Percentiles rank a stretch among this genome's conserved stretches.
Evolutionary conservation across 2,329 filamentous ascomycete genomes (phyloP).

Genomic region (Aspergillus aculeatus): DNA sequence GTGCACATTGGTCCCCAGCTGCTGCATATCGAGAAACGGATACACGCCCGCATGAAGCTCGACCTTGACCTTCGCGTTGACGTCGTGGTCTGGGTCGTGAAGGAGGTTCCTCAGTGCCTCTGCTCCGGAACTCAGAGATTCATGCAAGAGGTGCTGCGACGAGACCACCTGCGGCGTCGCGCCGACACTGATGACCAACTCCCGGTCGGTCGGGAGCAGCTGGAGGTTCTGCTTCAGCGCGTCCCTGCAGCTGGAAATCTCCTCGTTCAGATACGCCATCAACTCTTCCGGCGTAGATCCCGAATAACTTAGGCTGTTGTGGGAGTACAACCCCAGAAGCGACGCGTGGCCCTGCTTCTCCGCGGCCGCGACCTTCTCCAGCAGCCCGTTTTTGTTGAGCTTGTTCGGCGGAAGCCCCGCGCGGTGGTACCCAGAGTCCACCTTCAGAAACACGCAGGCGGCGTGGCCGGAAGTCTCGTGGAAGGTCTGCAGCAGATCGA

Average conservation of each 20-base stretch:
- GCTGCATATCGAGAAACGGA: constrained; percentile 73
- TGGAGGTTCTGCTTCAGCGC: constrained; percentile 25
- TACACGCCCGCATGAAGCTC: constrained; percentile 78
- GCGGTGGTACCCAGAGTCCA: constrained; percentile 71
- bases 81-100: constrained; percentile 7
- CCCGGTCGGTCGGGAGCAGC: constrained; percentile 19
- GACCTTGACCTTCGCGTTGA: constrained; percentile 42
- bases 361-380: constrained; percentile 27
- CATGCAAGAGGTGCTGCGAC: constrained; percentile 57
- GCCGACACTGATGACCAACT: constrained; percentile 65
- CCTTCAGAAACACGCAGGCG: constrained; percentile 66
- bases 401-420: constrained; percentile 63
- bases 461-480: constrained; percentile 44
- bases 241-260: constrained; percentile 53
- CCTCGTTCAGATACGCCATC: constrained; percentile 57
- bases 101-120: constrained; percentile 30
- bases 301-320: constrained; percentile 70
- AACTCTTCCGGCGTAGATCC: constrained; percentile 57
- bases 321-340: constrained; percentile 68
- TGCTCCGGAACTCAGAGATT: constrained; percentile 33
- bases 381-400: constrained; percentile 32
- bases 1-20: constrained; percentile 68
- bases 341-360: constrained; percentile 29
- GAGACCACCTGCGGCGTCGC: constrained; percentile 73
- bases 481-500: constrained; percentile 51